A percentile compares a stretch with the other conserved stretches of the same genome.
Evolutionary conservation across 306 rosid genomes (phyloP).

Genomic region (Ziziphus jujuba): DNA sequence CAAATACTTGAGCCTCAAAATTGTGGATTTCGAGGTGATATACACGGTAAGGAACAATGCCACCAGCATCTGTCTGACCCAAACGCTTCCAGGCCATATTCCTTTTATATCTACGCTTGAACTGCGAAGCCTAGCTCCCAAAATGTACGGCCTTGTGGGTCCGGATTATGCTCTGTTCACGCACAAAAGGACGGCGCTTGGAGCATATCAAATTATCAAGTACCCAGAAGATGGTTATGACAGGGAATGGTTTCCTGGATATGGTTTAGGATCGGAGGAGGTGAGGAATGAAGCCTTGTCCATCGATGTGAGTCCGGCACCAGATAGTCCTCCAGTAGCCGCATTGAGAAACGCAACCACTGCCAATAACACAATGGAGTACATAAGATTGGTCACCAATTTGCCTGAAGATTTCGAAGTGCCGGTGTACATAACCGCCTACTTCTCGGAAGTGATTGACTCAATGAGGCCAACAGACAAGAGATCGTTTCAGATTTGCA

Average conservation of each 20-base stretch:
- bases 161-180: constrained; percentile 22
- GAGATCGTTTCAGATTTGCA: constrained; percentile 37
- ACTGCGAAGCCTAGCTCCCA: constrained; percentile 41
- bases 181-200: constrained; percentile 27
- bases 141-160: constrained; percentile 37
- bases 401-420: neutral
- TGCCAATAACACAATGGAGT: neutral
- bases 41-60: constrained; percentile 30
- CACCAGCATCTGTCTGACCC: constrained; percentile 51
- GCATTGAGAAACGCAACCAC: constrained; percentile 31
- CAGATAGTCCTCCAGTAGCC: constrained; percentile 42
- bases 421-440: constrained; percentile 27
- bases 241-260: constrained; percentile 27
- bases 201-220: constrained; percentile 27
- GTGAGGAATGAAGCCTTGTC: constrained; percentile 16
- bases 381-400: neutral
- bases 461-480: constrained; percentile 2
- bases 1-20: neutral
- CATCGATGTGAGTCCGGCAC: constrained; percentile 24
- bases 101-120: constrained; percentile 52
- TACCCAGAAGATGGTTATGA: constrained; percentile 40
- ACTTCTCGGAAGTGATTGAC: constrained; percentile 47
- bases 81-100: constrained; percentile 30
- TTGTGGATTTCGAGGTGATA: constrained; percentile 28
- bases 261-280: neutral